Evolutionary conservation across 805 yeast species (phyloP), one percentile per base, ranked within the genome.

Genomic region (Lachancea lanzarotensis): DNA sequence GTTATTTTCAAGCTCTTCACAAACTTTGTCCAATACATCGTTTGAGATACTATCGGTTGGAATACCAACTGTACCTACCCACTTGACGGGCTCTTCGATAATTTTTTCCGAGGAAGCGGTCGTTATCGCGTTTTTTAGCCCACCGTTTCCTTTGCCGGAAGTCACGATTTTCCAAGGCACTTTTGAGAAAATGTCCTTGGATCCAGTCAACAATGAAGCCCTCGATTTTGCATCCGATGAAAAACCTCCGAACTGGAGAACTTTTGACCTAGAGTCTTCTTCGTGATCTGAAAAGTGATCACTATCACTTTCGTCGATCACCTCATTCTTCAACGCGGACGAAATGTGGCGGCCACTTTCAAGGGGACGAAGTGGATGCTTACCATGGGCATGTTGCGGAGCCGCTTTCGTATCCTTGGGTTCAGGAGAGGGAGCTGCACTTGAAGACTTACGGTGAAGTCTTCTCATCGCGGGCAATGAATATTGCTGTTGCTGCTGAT

Each of bases 1-100:
- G 2, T 79, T 75, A 1, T 62, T 57, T 22, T 48, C 50, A 43
- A 86, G 64, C 33, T 68, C 70, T 0, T 55, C 51, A 1, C 78
- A 63, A 35, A 93, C 87, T 16, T 73, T 74, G 1, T 59, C 50
- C 49, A 76, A 78, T 2, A 83, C 79, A 0, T 64, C 57, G 0
- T 67, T 66, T 3, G 93, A 84, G 16, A 93, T 74, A 25, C 74
- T 79, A 64, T 93, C 97, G 16, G 91, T 83, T 16, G 97, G 95
- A 74, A 89, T 84, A 22, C 96, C 95, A 29, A 85, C 66, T 0
- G 95, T 81, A n/a, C 98, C 98, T 1, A 91, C 76, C 95, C 96
- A 91, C 46, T 67, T 70, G 39, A 69, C 71, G 4, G 66, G 58
- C 37, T 70, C 63, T 25, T 53, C 48, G 10, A 70, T 67, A 0